Evolutionary conservation across 345 rosid species (phyloP), one percentile per base, ranked within the genome.

Genomic region (Syzygium oleosum): DNA sequence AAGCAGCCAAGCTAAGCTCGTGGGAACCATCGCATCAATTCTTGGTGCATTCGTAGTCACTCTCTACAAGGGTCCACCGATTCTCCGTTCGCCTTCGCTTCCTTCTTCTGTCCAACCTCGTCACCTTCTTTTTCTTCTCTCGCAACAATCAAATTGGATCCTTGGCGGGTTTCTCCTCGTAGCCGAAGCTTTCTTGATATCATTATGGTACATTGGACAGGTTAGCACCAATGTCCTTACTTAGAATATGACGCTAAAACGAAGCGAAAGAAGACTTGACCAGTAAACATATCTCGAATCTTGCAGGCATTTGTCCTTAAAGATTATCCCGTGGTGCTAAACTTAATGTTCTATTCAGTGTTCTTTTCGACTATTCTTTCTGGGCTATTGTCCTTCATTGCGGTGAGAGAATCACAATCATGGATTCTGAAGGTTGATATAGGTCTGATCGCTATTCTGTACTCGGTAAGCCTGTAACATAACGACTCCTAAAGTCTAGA

Each of bases 11-110:
- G 89, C 92, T 22, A 89, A 89, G 84, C 52, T 85, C 1, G 25
- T 87, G 14, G 90, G 92, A 84, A 73, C 88, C 52, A 49, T 90
- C n/a, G 77, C 84, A 34, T 90, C 89, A 1, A 85, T 90, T 21
- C 65, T 84, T 9, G 90, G 92, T 31, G 92, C 89, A 31, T 89
- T 87, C 21, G 21, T 88, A 13, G 88, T 87, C 15, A 87, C 90
- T 13, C 84, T 55, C 46, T 88, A 90, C 88, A 90, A 87, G 56
- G 92, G 89, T 52, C 86, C 56, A n/a, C 63, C 87, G 9, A 59
- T 90, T 34, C 17, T 86, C 38, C n/a, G 3, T 11, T 56, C 25
- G 2, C 7, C 85, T 25, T 51, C 85, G 12, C 13, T 22, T 56
- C 3, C 49, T 19, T 17, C 19, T 23, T 51, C 46, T 38, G 54